Evolutionary conservation across 164 flowering plant species (phyloP), one percentile per base, ranked within the genome.

Genomic region (Buxus sempervirens): DNA sequence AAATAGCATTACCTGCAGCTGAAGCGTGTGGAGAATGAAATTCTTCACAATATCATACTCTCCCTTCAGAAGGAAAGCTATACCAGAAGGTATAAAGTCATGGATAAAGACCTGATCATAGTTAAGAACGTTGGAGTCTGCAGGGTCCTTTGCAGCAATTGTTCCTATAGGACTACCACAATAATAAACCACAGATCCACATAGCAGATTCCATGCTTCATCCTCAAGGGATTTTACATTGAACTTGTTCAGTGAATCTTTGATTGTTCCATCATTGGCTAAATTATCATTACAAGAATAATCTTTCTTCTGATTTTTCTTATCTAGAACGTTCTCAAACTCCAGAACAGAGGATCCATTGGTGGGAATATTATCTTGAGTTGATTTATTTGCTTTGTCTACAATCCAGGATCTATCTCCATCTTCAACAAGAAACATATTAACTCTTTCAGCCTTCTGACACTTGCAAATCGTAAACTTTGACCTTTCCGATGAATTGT

Each of bases 41-140:
- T 86, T 88, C 60, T 90, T 79, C 36, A 90, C 92, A 66, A 90
- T 90, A 64, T 90, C 96, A 71, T 85, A 86, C 79, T 90, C 96
- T 60, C 90, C 96, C 69, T 86, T 90, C 77, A 90, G 76, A 76
- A 88, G 89, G 68, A 90, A 90, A 53, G 96, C 96, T 56, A 90
- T 77, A 45, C 90, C 96, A 64, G 96, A 86, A 41, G 96, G 92
- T 48, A 90, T 81, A 74, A 90, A 90, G 58, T 90, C 96, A 23
- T 90, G 89, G 60, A 90, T 88, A 58, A 90, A 90, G 69, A 90
- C 87, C 70, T 90, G 96, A 76, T 90, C 96, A 72, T 88, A 90
- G 73, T 90, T 90, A 63, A 85, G 73, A 48, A 77, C 70, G 67
- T 66, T 79, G 28, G 83, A 21, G 66, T 63, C 61, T 42, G 75